Percentiles rank a stretch among this genome's conserved stretches.
These are phyloP conservation scores for Glomus cerebriforme DNA, from an alignment of 192 early-diverging fungal genomes.

Conservation along the genomic window DNA sequence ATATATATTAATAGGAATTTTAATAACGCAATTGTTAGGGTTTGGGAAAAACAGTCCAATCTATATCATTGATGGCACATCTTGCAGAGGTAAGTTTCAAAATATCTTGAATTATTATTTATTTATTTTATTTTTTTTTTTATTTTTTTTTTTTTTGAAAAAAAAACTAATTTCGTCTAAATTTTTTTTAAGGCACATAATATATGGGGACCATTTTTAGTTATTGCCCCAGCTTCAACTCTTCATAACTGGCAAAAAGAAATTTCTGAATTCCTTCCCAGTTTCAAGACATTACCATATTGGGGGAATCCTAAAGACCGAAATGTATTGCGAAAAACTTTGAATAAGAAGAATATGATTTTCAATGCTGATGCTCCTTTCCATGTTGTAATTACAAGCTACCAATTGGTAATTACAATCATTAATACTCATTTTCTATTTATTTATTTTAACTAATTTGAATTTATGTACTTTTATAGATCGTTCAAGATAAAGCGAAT, in stretches of 20 bases:
- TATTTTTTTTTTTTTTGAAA: not conserved
- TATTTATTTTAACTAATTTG: not conserved
- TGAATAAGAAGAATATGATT: slow-evolving; percentile 71
- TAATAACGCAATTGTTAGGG: slow-evolving; percentile 35
- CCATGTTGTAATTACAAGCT: slow-evolving; percentile 88
- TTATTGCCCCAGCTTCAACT: slow-evolving; percentile 86
- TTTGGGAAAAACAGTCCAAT: slow-evolving; percentile 88
- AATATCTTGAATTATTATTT: not conserved
- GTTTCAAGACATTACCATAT: slow-evolving; percentile 76
- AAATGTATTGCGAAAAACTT: slow-evolving; percentile 79
- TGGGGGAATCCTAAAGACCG: slow-evolving; percentile 86
- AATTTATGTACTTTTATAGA: slow-evolving; percentile 26
- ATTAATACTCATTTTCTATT: not conserved
- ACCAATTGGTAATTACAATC: slow-evolving; percentile 65
- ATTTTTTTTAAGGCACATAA: slow-evolving; percentile 53
- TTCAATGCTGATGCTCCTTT: slow-evolving; percentile 78
- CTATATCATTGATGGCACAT: slow-evolving; percentile 86
- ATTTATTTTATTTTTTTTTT: not conserved
- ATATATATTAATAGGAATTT: not conserved
- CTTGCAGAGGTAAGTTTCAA: slow-evolving; percentile 63
- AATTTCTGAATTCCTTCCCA: slow-evolving; percentile 77
- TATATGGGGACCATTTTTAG: slow-evolving; percentile 91
- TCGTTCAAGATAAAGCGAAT: slow-evolving; percentile 79
- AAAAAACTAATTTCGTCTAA: not conserved
- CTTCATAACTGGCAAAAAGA: slow-evolving; percentile 95